Percentiles rank a stretch among this genome's conserved stretches.
phyloP scores from a whole-genome alignment of 1,284 basidiomycete genomes.

The Ganoderma multipileum region DNA sequence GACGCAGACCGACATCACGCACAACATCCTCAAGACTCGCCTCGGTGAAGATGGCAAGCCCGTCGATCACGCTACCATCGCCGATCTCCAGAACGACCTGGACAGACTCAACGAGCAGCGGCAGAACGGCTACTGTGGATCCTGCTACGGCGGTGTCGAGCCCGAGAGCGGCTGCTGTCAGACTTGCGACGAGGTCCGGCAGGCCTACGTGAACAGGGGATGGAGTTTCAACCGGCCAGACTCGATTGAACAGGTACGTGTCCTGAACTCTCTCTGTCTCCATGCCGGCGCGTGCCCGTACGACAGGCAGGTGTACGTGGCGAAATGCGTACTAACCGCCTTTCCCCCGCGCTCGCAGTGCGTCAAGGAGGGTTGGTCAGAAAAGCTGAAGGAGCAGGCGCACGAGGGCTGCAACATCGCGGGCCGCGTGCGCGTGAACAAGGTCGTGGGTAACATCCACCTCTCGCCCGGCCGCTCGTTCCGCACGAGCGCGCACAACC shows the following conservation, averaged over 20 bases:
- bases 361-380: constrained; percentile 93
- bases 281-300: neutral
- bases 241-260: constrained; percentile 86
- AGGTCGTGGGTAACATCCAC: constrained; percentile 93
- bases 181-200: constrained; percentile 93
- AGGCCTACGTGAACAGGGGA: constrained; percentile 89
- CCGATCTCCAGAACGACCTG: constrained; percentile 84
- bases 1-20: constrained; percentile 88
- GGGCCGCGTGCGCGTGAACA: constrained; percentile 94
- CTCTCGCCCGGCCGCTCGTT: constrained; percentile 93
- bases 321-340: neutral
- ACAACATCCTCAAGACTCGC: constrained; percentile 89
- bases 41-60: constrained; percentile 67
- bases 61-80: constrained; percentile 63
- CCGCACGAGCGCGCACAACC: constrained; percentile 83
- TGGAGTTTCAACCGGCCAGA: constrained; percentile 97
- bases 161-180: constrained; percentile 93
- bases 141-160: constrained; percentile 92
- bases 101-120: constrained; percentile 77
- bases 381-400: constrained; percentile 91
- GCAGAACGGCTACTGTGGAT: constrained; percentile 86
- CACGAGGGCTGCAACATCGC: constrained; percentile 95
- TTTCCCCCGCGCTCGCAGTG: constrained; percentile 62
- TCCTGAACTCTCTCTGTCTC: neutral
- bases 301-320: neutral